Evolutionary conservation across 768 basidiomycete species (phyloP).

Genomic region (Leucosporidium creatinivorum): DNA sequence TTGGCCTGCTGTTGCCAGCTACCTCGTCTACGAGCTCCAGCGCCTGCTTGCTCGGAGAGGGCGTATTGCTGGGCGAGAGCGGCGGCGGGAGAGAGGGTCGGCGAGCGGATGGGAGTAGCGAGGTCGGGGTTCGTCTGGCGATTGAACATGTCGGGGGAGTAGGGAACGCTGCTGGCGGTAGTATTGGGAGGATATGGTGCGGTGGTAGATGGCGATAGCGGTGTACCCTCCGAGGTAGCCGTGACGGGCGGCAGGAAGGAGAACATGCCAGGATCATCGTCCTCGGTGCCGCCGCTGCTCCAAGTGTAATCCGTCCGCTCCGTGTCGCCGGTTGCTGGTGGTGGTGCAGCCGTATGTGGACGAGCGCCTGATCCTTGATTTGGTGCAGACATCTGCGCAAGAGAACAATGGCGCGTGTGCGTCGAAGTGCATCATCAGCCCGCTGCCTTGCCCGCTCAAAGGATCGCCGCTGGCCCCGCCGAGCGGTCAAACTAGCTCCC

Average conservation of each 20-base stretch:
- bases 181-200: background rate
- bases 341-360: background rate
- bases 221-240: background rate
- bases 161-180: background rate
- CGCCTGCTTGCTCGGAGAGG: too few relatives aligned
- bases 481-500: too few relatives aligned
- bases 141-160: slow-evolving; percentile 13
- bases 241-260: slow-evolving; percentile 12
- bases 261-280: slow-evolving; percentile 31
- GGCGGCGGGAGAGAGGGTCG: slow-evolving; percentile 16
- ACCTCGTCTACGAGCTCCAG: background rate
- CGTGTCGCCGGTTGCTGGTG: background rate
- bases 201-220: background rate
- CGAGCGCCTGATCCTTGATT: background rate
- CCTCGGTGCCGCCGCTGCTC: slow-evolving; percentile 1
- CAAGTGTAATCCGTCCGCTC: background rate
- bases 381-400: background rate
- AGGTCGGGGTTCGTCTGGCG: background rate
- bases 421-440: background rate
- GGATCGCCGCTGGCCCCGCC: background rate
- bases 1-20: slow-evolving; percentile 14
- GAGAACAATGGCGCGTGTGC: background rate
- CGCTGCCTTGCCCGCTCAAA: background rate
- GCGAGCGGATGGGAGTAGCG: slow-evolving; percentile 1
- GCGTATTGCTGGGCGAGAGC: slow-evolving; percentile 12